These are phyloP conservation scores for Diospyros lotus DNA, from an alignment of 148 eudicot species.

Conservation along the genomic window DNA sequence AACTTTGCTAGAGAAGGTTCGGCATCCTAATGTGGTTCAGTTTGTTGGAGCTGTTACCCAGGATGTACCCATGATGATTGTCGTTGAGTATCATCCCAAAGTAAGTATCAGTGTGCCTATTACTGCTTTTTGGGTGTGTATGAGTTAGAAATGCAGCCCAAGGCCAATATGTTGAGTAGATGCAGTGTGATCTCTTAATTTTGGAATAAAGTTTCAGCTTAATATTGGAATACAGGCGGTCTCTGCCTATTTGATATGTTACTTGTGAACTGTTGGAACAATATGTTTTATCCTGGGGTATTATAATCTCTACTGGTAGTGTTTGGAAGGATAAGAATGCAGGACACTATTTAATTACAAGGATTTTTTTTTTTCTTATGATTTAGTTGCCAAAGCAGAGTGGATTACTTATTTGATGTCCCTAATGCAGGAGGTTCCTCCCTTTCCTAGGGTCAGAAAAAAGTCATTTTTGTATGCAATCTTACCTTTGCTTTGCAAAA, in stretches of 20 bases:
- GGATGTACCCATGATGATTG: slow-evolving; percentile 97
- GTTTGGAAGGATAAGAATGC: neutral
- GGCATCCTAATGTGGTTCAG: slow-evolving; percentile 97
- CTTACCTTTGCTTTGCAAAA: too few relatives aligned
- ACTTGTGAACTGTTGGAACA: too few relatives aligned
- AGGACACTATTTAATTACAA: neutral
- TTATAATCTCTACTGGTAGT: neutral
- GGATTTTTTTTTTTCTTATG: neutral
- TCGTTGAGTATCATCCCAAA: slow-evolving; percentile 77
- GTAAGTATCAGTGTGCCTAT: slow-evolving; percentile 29
- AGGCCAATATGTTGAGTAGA: neutral
- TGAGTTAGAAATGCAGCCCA: neutral
- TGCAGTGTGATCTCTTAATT: neutral
- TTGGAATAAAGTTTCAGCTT: neutral
- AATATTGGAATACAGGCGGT: neutral
- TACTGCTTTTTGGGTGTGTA: neutral
- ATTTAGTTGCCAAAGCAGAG: neutral
- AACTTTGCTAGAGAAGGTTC: slow-evolving; percentile 84
- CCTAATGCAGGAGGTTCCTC: too few relatives aligned
- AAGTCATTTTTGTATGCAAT: too few relatives aligned
- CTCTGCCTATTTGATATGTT: slow-evolving; percentile 5
- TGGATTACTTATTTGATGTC: neutral
- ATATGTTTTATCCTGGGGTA: neutral
- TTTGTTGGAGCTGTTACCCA: slow-evolving; percentile 99
- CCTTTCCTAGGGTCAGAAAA: too few relatives aligned